Percentiles rank a stretch among this genome's conserved stretches.
Conservation (phyloP, 805 yeast species). For the Isabelozyma pseudorhagii region DNA sequence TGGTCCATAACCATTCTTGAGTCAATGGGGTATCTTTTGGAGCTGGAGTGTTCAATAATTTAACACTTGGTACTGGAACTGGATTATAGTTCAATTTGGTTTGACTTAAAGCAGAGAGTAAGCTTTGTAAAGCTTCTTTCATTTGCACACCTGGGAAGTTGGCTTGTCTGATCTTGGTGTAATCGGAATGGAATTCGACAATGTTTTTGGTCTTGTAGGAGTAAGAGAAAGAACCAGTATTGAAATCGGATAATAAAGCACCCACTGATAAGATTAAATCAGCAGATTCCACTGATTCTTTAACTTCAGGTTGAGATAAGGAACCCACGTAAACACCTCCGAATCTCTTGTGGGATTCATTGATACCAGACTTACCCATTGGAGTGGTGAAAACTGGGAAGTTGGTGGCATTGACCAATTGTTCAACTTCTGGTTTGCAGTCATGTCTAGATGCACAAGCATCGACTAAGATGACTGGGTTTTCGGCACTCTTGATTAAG, state of each 20-base stretch:
- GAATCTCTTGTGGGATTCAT: conserved; percentile 69
- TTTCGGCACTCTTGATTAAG: conserved; percentile 54
- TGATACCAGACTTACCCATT: conserved; percentile 81
- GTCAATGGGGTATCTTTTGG: conserved; percentile 24
- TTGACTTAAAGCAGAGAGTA: conserved; percentile 8
- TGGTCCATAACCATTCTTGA: conserved; percentile 65
- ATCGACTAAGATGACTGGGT: conserved; percentile 78
- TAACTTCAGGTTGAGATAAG: conserved; percentile 70
- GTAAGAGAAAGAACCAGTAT: conserved; percentile 84
- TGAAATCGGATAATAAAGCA: conserved; percentile 81
- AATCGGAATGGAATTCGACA: conserved; percentile 76
- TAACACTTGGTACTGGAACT: conserved; percentile 49
- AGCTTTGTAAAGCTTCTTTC: conserved; percentile 42
- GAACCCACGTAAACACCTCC: conserved; percentile 87
- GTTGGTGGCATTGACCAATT: conserved; percentile 63
- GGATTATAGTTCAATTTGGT: conserved; percentile 43
- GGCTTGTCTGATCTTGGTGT: conserved; percentile 67
- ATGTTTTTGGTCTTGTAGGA: conserved; percentile 71
- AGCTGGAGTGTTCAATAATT: conserved; percentile 38
- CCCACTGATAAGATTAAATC: conserved; percentile 80
- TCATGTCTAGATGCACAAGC: conserved; percentile 84
- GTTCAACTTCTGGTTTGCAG: conserved; percentile 59
- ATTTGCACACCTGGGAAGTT: conserved; percentile 71
- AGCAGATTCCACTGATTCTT: conserved; percentile 66
- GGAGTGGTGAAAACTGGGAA: conserved; percentile 86